These are phyloP conservation scores for Phytophthora syringae DNA, from an alignment of 352 stramenopile genomes.

Conservation along the genomic window DNA sequence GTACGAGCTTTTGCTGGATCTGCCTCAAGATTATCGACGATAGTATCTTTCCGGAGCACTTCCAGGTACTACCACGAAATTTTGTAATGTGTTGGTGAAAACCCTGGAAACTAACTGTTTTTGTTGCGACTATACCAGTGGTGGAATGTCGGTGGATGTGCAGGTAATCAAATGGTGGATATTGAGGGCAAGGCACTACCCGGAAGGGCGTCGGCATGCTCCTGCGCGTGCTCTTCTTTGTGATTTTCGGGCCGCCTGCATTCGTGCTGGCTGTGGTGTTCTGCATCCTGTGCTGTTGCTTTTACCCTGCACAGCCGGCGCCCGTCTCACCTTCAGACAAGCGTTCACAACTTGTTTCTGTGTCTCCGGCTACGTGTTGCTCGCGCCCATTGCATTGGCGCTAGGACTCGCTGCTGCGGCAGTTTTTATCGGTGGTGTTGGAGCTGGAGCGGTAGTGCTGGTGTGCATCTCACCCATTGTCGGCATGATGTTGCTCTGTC, in stretches of 20 bases:
- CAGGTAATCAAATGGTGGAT: constrained; percentile 77
- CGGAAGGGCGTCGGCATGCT: constrained; percentile 46
- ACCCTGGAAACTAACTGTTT: background rate
- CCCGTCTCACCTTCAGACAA: constrained; percentile 53
- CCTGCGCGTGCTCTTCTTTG: constrained; percentile 61
- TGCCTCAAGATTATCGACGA: constrained; percentile 86
- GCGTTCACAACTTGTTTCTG: constrained; percentile 75
- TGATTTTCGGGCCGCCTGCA: constrained; percentile 70
- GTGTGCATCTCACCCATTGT: constrained; percentile 39
- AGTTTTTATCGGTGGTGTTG: constrained; percentile 33
- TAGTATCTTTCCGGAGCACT: constrained; percentile 87
- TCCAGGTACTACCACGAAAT: constrained; percentile 49
- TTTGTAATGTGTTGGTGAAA: background rate
- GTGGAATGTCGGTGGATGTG: constrained; percentile 81
- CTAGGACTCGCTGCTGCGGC: constrained; percentile 36
- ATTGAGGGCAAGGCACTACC: constrained; percentile 48
- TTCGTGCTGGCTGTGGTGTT: constrained; percentile 65
- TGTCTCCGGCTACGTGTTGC: constrained; percentile 57
- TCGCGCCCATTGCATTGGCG: constrained; percentile 51
- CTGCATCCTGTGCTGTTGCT: constrained; percentile 69
- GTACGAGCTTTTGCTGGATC: constrained; percentile 91
- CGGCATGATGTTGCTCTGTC: constrained; percentile 32
- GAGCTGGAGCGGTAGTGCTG: constrained; percentile 33
- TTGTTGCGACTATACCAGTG: constrained; percentile 56
- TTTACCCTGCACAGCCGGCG: constrained; percentile 59